Evolutionary conservation across 805 yeast genomes (phyloP), one percentile per base, ranked within the genome.

Genomic region (baker's yeast (Saccharomyces cerevisiae)): DNA sequence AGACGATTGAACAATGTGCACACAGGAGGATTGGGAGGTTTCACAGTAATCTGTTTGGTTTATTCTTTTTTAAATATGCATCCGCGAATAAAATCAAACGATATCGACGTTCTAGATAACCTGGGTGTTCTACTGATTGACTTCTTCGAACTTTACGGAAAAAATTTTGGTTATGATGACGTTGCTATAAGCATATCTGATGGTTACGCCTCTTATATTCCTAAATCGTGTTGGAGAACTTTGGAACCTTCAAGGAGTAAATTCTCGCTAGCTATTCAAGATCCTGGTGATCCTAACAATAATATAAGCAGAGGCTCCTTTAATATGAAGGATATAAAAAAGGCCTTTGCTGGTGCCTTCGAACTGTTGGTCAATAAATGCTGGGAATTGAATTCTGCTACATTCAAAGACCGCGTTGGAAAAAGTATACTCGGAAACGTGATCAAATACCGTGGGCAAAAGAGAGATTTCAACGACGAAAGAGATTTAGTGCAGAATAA

Each of bases 11-110:
- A 91, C 65, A 87, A 89, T 58, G 98, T 92, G 14, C 95, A 87
- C 62, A 84, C 84, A 30, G 99, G 99, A 52, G 98, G 98, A 0
- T 72, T 92, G 5, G 98, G 99, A 46, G 98, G 98, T 0, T 91
- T 85, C 67, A 82, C 97, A 6, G 87, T 89, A n/a, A 89, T 91
- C 47, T 89, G 97, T 63, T 67, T 94, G 65, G 89, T 87, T 24
- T 84, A 85, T 63, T 85, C 95, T 24, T 91, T 92, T 65, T 70
- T 92, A 57, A 78, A 76, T 59, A 72, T 87, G 53, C 98, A 92
- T 68, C 96, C 96, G 24, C 76, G 89, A 60, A 65, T 89, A 11
- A 69, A 84, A 2, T 80, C 94, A 0, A 78, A 80, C 5, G 81
- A 82, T 47, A 85, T 90, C 53, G 76, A 80, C 50, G 83, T 90